Base-by-base conservation (phyloP, 2,329 filamentous ascomycete species). In the Neofusicoccum umdonicola region DNA sequence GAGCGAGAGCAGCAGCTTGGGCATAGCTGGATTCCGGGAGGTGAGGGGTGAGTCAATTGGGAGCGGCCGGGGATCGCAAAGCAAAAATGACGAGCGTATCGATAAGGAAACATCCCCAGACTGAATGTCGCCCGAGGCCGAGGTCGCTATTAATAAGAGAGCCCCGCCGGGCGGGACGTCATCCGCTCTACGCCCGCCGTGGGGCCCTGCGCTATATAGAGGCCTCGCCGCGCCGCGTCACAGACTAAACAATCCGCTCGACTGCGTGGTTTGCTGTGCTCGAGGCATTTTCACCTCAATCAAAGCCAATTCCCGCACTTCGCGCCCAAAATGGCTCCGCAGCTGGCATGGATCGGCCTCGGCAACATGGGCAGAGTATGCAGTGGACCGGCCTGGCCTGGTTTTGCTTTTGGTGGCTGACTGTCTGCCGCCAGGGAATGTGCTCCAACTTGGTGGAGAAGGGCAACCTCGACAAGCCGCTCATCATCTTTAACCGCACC, bases 321-420 rank as follows among this genome's bases (percentile, higher is more conserved):
- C 44, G 22, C 54, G 15, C 54, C 9, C 68, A 71, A 51, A 27
- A 80, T 80, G 78, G 73, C 78, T 57, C 77, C 77, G 52, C 87
- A 85, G 77, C 72, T 95, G 60, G 83, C 92, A 70, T 96, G 88
- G 87, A 87, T 96, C 63, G 92, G 93, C 65, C 84, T 96, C 58
- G 92, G 92, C 61, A 96, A 96, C 76, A 96, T 96, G 87, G 93
- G 91, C 69, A 85, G 88, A 73, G 90, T 90, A 80, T 80, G 85
- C 27, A 35, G 8, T 7, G 17, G 27, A 15, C 15, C 27, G 27
- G 27, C 37, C 37, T 19, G 4, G 45, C 17, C 17, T 50, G 15
- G 57, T 45, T 48, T 62, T 65, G 35, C 22, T 62, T 31, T 62
- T 19, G 1, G 39, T 37, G 34, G 12, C 42, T 60, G n/a, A 60